A percentile compares a stretch with the other conserved stretches of the same genome.
Evolutionary conservation across 768 basidiomycete genomes (phyloP).

Genomic region (Inosperma sp.): DNA sequence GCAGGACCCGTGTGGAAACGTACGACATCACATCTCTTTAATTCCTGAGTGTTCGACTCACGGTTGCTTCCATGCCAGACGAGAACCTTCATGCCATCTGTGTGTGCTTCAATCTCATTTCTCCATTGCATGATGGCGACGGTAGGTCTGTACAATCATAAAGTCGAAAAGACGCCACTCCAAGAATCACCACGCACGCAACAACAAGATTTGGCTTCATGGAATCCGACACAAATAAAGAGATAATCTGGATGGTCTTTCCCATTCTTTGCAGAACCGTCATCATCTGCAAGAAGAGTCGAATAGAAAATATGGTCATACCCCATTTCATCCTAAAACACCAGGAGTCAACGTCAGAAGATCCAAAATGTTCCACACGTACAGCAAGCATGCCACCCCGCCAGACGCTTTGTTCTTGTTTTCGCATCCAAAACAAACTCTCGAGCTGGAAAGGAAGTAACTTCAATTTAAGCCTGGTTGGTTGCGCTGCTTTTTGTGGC

Average conservation of each 20-base stretch:
- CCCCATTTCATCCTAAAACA: constrained; percentile 86
- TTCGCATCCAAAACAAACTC: constrained; percentile 92
- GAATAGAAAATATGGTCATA: constrained; percentile 31
- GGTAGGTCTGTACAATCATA: constrained; percentile 38
- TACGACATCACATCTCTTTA: constrained; percentile 87
- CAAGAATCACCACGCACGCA: constrained; percentile 53
- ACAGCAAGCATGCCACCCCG: constrained; percentile 90
- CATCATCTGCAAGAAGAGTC: constrained; percentile 1
- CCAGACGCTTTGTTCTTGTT: constrained; percentile 87
- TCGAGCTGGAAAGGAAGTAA: constrained; percentile 95
- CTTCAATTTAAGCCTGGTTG: constrained; percentile 74
- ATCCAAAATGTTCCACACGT: constrained; percentile 26
- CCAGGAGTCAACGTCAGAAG: not conserved
- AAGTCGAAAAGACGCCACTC: constrained; percentile 49
- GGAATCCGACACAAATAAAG: constrained; percentile 75
- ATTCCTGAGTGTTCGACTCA: constrained; percentile 56
- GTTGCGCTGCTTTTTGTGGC: constrained; percentile 73
- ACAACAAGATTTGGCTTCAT: constrained; percentile 85
- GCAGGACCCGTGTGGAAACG: constrained; percentile 19
- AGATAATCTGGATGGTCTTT: constrained; percentile 95
- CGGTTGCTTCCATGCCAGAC: constrained; percentile 84
- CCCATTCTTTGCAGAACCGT: constrained; percentile 57
- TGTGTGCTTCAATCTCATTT: constrained; percentile 88
- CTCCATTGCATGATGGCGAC: constrained; percentile 86
- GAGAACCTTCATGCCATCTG: constrained; percentile 76